phyloP scores from a whole-genome alignment of 2,329 filamentous ascomycete genomes.

The Colletotrichum simmondsii region DNA sequence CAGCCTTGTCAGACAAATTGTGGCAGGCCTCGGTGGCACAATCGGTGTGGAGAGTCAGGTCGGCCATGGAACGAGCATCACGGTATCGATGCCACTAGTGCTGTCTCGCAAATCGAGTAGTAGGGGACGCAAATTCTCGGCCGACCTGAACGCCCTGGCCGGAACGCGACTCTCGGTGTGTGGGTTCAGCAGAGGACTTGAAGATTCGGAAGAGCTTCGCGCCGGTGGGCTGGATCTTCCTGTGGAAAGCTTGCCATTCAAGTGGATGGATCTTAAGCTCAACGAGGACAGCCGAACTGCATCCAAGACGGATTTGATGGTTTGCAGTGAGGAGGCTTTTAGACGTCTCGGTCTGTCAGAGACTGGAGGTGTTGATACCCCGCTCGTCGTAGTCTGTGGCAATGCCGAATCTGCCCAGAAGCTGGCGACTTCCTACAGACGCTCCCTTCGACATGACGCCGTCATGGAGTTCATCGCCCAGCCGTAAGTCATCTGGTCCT shows the following conservation, averaged over 20 bases:
- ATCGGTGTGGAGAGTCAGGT: conserved; percentile 65
- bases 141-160: conserved; percentile 14
- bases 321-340: conserved; percentile 43
- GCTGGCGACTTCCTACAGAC: conserved; percentile 21
- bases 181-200: conserved; percentile 34
- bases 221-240: conserved; percentile 37
- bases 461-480: conserved; percentile 38
- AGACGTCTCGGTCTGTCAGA: conserved; percentile 23
- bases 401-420: conserved; percentile 36
- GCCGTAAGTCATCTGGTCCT: conserved; percentile 31
- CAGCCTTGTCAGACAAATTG: conserved; percentile 68
- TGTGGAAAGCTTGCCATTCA: conserved; percentile 34
- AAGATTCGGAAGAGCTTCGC: conserved; percentile 39
- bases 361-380: conserved; percentile 33
- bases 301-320: conserved; percentile 37
- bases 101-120: conserved; percentile 24
- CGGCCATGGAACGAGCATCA: conserved; percentile 63
- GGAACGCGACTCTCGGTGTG: conserved; percentile 9
- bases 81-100: conserved; percentile 54
- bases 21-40: conserved; percentile 64
- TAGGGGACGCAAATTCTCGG: conserved; percentile 20
- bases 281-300: not conserved
- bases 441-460: conserved; percentile 2
- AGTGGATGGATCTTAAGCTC: conserved; percentile 49
- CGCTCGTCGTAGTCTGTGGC: conserved; percentile 35